These are phyloP conservation scores for Corylus avellana DNA, from an alignment of 306 rosid genomes.

Conservation along the genomic window DNA sequence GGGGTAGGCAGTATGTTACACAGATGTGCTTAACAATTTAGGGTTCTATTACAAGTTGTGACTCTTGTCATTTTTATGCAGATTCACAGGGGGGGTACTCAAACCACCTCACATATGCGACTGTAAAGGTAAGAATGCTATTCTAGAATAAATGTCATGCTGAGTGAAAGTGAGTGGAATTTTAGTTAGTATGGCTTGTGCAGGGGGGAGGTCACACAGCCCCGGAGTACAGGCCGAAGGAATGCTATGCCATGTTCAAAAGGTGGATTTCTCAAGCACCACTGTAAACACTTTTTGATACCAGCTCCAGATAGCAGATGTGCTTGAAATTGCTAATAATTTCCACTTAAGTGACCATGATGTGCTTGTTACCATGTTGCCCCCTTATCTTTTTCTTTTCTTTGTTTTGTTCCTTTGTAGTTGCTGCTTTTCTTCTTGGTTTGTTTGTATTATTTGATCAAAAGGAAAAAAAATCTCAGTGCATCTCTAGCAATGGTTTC, in stretches of 20 bases:
- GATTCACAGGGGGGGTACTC: constrained; percentile 26
- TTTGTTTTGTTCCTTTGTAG: no score
- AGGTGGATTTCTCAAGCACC: constrained; percentile 21
- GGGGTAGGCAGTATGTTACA: constrained; percentile 31
- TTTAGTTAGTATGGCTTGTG: not conserved
- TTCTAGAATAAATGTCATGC: not conserved
- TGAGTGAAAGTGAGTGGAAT: not conserved
- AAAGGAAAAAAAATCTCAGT: no score
- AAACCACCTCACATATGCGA: constrained; percentile 49
- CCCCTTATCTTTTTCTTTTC: no score
- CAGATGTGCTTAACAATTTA: not conserved
- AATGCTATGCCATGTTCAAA: constrained; percentile 34
- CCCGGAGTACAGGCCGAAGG: constrained; percentile 25
- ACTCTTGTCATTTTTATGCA: not conserved
- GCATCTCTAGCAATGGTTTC: no score
- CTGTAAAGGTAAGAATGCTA: constrained; percentile 35
- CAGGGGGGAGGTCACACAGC: constrained; percentile 32
- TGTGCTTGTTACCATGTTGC: no score
- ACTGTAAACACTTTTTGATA: not conserved
- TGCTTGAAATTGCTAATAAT: not conserved
- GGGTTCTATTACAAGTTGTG: not conserved
- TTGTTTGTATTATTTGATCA: no score
- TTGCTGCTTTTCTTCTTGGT: no score
- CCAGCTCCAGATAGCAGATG: not conserved
- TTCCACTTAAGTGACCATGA: no score